Evolutionary conservation across 805 yeast species (phyloP), one percentile per base, ranked within the genome.

Genomic region (Kuraishia ogatae): DNA sequence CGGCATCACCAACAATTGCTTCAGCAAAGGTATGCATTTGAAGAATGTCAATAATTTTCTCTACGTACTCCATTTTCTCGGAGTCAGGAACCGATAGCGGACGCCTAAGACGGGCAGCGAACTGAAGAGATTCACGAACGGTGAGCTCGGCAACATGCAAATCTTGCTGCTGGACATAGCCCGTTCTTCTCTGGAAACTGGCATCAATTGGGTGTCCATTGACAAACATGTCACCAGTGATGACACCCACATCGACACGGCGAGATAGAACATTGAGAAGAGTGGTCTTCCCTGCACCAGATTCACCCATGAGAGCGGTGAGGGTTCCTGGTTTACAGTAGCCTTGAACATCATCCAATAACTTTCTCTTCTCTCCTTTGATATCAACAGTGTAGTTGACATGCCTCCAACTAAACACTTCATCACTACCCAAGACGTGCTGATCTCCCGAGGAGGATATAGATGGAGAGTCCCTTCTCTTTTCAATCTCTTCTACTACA

Each of bases 131-230:
- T 59, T 78, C 82, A 50, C 77, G 61, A 20, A 78, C 81, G 17
- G 82, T 75, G 20, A 75, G 62, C 54, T 74, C 68, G 19, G 73
- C 70, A 53, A 77, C 61, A 54, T 77, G 80, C 17, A 77, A 65
- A 67, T 78, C 83, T 59, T 78, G 80, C 60, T 78, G 83, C 60
- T 79, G 81, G 29, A 79, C 83, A 58, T 77, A 78, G 48, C 81
- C 82, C 39, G 75, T 74, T 56, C 74, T 63, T 62, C 80, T 71
- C 57, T 71, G 67, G 56, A 77, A 77, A 2, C 80, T 70, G 19
- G 62, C 55, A 54, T 68, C 72, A 43, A 76, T 59, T 17, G 75
- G 72, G 19, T 64, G 61, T 48, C 81, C 81, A 61, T 77, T 76
- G 23, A 79, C 80, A 59, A 76, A 62, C 69, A 73, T 70, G 53